Evolutionary conservation across 805 yeast genomes (phyloP).

Genomic region (Ogataea nakhonphanomensis): DNA sequence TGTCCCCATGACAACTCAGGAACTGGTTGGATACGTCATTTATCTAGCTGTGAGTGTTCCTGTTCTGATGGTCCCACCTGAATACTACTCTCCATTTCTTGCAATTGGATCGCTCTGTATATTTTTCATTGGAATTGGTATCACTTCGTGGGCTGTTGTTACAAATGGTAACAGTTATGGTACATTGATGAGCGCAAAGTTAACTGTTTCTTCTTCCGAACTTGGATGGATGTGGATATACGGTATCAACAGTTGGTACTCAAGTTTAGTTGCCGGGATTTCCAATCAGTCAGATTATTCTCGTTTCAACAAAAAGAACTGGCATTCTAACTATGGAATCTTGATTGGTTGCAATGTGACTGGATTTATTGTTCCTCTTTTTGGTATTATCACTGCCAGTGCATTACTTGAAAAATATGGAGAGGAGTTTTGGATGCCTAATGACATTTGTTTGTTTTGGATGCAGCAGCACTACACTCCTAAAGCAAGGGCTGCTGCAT

Average conservation of each 20-base stretch:
- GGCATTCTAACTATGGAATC: conserved; percentile 29
- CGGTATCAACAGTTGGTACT: conserved; percentile 39
- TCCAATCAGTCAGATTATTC: conserved; percentile 37
- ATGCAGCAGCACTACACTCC: conserved; percentile 35
- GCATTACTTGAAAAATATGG: conserved; percentile 34
- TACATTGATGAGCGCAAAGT: conserved; percentile 6
- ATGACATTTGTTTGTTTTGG: conserved; percentile 40
- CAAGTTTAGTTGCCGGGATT: conserved; percentile 39
- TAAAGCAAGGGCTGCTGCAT: conserved; percentile 47
- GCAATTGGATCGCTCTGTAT: conserved; percentile 12
- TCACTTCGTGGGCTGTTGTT: conserved; percentile 18
- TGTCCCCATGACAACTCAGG: conserved; percentile 39
- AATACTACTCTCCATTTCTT: conserved; percentile 20
- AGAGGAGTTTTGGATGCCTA: conserved; percentile 43
- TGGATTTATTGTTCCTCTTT: conserved; percentile 36
- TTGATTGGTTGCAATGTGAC: conserved; percentile 35
- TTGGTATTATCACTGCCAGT: conserved; percentile 44
- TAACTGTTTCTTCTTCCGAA: conserved; percentile 13
- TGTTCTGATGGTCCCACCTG: conserved; percentile 41
- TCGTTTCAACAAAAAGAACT: conserved; percentile 27
- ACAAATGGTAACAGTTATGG: conserved; percentile 12
- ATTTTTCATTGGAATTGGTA: conserved; percentile 16
- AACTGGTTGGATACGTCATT: conserved; percentile 40
- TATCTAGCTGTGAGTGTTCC: conserved; percentile 43
- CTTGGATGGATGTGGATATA: conserved; percentile 41